Evolutionary conservation across 148 eudicot species (phyloP).

Genomic region (Selenicereus undatus): DNA sequence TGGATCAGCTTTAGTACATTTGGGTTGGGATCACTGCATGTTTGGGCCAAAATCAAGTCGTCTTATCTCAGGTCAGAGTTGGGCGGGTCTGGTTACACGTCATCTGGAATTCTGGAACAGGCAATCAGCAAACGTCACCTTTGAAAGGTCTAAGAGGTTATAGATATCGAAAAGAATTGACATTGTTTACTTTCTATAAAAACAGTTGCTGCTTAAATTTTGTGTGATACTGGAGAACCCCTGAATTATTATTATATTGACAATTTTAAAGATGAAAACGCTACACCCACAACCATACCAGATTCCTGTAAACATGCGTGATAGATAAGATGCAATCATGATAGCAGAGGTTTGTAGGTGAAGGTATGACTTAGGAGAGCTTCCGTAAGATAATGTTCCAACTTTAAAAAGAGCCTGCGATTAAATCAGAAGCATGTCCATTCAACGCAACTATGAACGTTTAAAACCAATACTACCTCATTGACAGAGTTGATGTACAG

Average conservation of each 20-base stretch:
- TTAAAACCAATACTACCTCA: conserved; percentile 35
- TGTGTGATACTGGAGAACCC: no score
- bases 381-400: no score
- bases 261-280: no score
- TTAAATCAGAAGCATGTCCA: not conserved
- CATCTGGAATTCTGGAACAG: not conserved
- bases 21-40: no score
- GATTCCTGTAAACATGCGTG: not conserved
- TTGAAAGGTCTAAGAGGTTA: no score
- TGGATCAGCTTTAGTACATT: not conserved
- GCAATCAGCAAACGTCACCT: not conserved
- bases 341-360: not conserved
- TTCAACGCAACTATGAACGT: not conserved
- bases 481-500: conserved; percentile 14
- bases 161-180: not conserved
- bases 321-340: not conserved
- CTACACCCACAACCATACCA: no score
- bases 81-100: not conserved
- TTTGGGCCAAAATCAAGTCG: not conserved
- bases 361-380: no score
- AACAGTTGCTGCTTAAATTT: not conserved
- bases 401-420: not conserved
- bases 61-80: not conserved
- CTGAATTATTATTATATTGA: no score
- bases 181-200: not conserved